Conservation (phyloP, 2,329 filamentous ascomycete species). For the Sclerotinia nivalis region DNA sequence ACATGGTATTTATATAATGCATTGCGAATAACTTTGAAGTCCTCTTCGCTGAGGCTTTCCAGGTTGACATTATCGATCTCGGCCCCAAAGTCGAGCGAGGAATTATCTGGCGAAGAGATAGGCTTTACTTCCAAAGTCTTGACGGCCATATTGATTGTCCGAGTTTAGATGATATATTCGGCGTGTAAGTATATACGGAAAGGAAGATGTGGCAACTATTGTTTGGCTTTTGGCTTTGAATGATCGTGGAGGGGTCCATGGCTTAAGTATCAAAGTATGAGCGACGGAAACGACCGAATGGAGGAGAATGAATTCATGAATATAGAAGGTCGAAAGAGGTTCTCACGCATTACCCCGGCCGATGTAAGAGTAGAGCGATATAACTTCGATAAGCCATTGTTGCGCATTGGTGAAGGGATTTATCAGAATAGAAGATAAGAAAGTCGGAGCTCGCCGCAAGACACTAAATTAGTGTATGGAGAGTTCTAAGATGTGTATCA, state of each 20-base stretch:
- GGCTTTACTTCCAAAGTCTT: constrained; percentile 37
- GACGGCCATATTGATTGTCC: constrained; percentile 35
- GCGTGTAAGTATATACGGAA: neutral
- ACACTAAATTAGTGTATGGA: constrained; percentile 1
- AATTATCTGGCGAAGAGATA: constrained; percentile 34
- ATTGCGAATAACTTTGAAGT: constrained; percentile 63
- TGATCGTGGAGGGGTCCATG: neutral
- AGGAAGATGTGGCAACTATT: neutral
- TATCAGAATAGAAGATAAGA: constrained; percentile 13
- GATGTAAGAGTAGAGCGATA: neutral
- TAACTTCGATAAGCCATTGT: constrained; percentile 1
- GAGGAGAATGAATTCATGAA: neutral
- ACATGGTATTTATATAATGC: constrained; percentile 70
- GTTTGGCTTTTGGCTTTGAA: neutral
- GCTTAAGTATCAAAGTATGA: neutral
- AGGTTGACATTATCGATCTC: constrained; percentile 58
- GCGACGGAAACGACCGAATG: constrained; percentile 2
- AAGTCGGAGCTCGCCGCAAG: constrained; percentile 8
- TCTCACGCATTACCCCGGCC: neutral
- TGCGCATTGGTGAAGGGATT: neutral
- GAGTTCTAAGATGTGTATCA: constrained; percentile 11
- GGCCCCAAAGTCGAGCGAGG: constrained; percentile 59
- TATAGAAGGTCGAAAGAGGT: neutral
- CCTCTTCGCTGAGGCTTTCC: constrained; percentile 62
- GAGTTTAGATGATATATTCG: neutral